These are phyloP conservation scores for Lipomyces japonicus DNA, from an alignment of 805 yeast species.

Conservation along the genomic window DNA sequence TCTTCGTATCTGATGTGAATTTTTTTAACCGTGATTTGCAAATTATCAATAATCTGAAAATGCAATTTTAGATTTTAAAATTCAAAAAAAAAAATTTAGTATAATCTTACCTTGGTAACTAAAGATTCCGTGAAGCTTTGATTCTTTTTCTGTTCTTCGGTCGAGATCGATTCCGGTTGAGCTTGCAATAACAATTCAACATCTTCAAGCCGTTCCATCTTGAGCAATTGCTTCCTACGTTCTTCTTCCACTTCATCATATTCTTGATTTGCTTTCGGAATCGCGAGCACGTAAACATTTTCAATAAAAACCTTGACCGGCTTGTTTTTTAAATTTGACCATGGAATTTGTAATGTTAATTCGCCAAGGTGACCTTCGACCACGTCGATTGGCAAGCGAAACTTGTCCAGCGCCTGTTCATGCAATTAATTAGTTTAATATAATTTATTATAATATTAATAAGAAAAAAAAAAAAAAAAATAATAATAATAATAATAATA, in stretches of 20 bases:
- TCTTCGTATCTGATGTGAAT: slow-evolving; percentile 94
- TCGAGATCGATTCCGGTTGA: slow-evolving; percentile 38
- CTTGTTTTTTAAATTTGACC: slow-evolving; percentile 89
- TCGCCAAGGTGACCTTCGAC: slow-evolving; percentile 87
- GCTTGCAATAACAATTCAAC: slow-evolving; percentile 48
- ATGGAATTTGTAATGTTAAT: slow-evolving; percentile 86
- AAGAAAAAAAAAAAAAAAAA: background rate
- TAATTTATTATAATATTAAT: slow-evolving; percentile 1
- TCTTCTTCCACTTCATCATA: slow-evolving; percentile 60
- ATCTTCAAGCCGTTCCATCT: slow-evolving; percentile 62
- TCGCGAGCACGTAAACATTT: slow-evolving; percentile 77
- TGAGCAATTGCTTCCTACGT: slow-evolving; percentile 60
- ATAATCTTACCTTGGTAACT: slow-evolving; percentile 61
- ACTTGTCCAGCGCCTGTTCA: slow-evolving; percentile 65
- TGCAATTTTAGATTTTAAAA: background rate
- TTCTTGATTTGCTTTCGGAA: slow-evolving; percentile 60
- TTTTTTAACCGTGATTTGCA: slow-evolving; percentile 85
- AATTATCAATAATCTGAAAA: slow-evolving; percentile 59
- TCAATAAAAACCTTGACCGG: slow-evolving; percentile 87
- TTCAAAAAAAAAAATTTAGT: background rate
- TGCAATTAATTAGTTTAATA: too few relatives aligned
- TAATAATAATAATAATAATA: background rate
- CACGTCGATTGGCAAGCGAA: slow-evolving; percentile 82
- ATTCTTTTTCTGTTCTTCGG: slow-evolving; percentile 47
- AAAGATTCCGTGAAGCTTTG: slow-evolving; percentile 84